Base-by-base conservation (phyloP, 352 stramenopile genomes). In the Salisapilia sapeloensis region DNA sequence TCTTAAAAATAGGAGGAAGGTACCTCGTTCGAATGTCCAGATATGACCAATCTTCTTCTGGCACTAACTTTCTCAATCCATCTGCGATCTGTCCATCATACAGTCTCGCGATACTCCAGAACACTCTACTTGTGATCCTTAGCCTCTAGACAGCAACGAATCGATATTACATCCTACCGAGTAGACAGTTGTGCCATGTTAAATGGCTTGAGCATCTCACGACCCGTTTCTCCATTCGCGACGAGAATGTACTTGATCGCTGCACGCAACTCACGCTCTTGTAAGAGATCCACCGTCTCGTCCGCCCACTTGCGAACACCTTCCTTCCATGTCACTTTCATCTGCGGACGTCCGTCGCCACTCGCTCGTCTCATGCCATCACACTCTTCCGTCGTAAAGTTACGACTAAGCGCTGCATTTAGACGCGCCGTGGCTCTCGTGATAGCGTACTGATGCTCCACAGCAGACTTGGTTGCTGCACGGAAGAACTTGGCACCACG, bases 151-250 rank as follows among this genome's bases (percentile, higher is more conserved):
- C 10, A 26, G 29, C 7, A 22, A 15, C 4, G 22, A 15, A 37
- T 24, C 13, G 9, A 10, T 22, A 26, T 6, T 2, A 37, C 47
- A 6, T 6, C 8, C 13, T 33, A 77, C 64, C 76, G 56, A 4
- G 71, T 70, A 2, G 76, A 92, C 4, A 57, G 53, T 38, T 92
- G 72, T 1, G 76, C 76, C 76, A 92, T 92, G 42, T 92, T 92
- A 38, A 92, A 92, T 6, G 72, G 72, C 51, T 92, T 92, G 35
- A 92, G 65, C 76, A 89, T 89, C 37, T 92, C 76, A 13, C 53
- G 56, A 1, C 71, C 72, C 17, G 69, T 82, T 34, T 87, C 76
- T 7, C 70, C 72, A 6, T 66, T 63, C 18, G 67, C 83, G 19
- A 89, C 42, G 30, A 89, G 47, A 13, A 89, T 69, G 43, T 89